A percentile compares a stretch with the other conserved stretches of the same genome.
phyloP scores from a whole-genome alignment of 1,284 basidiomycete genomes.

The Malassezia brasiliensis region DNA sequence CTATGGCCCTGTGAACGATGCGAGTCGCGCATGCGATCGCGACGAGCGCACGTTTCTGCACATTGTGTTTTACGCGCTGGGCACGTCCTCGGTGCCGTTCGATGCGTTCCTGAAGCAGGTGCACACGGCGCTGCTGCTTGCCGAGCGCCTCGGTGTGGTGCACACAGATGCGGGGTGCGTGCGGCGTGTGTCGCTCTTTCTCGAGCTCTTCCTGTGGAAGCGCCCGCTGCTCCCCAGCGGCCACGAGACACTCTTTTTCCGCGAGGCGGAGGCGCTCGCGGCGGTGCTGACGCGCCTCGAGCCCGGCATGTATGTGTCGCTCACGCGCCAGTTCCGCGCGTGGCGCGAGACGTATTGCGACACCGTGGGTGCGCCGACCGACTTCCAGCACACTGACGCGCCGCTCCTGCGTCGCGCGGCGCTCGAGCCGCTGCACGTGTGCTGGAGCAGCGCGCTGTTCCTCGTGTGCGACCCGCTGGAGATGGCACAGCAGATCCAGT shows the following conservation, averaged over 20 bases:
- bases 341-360: conserved; percentile 7
- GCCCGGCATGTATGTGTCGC: neutral
- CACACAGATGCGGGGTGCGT: neutral
- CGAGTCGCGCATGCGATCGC: neutral
- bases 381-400: neutral
- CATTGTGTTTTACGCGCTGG: conserved; percentile 12
- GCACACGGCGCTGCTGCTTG: neutral
- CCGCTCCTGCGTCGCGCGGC: neutral
- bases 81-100: conserved; percentile 5
- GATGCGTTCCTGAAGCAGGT: conserved; percentile 8
- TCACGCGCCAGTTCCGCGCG: conserved; percentile 3
- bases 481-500: conserved; percentile 43
- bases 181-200: conserved; percentile 5
- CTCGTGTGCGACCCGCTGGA: conserved; percentile 35
- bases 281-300: neutral
- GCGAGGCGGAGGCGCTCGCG: neutral
- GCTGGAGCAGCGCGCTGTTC: conserved; percentile 18
- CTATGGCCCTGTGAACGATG: neutral
- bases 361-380: neutral
- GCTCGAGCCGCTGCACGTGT: conserved; percentile 1
- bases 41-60: conserved; percentile 16
- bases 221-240: conserved; percentile 7
- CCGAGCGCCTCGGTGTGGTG: neutral
- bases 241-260: conserved; percentile 5
- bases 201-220: conserved; percentile 17